A percentile compares a stretch with the other conserved stretches of the same genome.
These are phyloP conservation scores for Brettanomyces naardenensis DNA, from an alignment of 805 yeast genomes.

Conservation along the genomic window DNA sequence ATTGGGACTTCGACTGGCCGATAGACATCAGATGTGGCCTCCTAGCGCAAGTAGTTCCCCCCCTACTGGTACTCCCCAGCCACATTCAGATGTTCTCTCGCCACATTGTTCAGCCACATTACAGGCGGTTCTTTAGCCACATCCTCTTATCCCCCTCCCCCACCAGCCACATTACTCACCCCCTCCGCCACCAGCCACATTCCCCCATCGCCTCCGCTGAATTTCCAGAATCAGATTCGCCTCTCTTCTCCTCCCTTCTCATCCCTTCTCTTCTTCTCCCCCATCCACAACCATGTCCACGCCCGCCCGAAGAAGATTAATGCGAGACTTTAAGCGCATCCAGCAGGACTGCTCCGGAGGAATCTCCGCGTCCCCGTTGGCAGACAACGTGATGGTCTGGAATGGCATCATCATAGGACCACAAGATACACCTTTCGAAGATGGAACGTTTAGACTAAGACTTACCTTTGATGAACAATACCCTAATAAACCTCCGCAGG, in stretches of 20 bases:
- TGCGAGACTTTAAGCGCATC: conserved; percentile 98
- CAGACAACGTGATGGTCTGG: conserved; percentile 97
- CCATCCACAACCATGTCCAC: conserved; percentile 63
- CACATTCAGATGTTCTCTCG: too few relatives aligned
- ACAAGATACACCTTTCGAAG: conserved; percentile 95
- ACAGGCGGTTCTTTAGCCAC: too few relatives aligned
- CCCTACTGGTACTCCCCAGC: too few relatives aligned
- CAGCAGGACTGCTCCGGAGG: conserved; percentile 98
- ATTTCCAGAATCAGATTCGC: too few relatives aligned
- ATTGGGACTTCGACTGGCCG: too few relatives aligned
- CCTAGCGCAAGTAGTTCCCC: too few relatives aligned
- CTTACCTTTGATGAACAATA: conserved; percentile 93
- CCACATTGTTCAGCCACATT: too few relatives aligned
- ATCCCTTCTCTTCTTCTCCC: background rate
- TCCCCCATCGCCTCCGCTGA: too few relatives aligned
- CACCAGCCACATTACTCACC: too few relatives aligned
- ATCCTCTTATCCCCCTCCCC: too few relatives aligned
- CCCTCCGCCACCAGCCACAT: too few relatives aligned
- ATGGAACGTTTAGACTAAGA: conserved; percentile 85
- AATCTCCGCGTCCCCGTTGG: conserved; percentile 92
- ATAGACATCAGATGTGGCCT: too few relatives aligned
- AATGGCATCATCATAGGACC: conserved; percentile 98
- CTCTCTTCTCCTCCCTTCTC: background rate
- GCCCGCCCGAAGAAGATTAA: conserved; percentile 95
- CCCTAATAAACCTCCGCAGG: conserved; percentile 94